Evolutionary conservation across 129 eudicot species (phyloP).

Genomic region (Cynara cardunculus): DNA sequence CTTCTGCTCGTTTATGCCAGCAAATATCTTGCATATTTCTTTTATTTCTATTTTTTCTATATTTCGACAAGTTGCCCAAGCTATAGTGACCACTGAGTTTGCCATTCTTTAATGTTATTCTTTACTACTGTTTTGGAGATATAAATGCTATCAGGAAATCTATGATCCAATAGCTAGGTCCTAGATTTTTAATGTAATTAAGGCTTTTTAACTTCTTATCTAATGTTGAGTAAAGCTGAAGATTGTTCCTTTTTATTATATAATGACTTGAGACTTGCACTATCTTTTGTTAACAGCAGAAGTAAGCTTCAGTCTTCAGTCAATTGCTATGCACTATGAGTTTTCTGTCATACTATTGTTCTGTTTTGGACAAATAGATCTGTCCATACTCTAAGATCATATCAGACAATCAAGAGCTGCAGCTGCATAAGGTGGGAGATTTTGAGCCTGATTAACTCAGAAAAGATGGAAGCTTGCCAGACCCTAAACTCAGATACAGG

Average conservation of each 20-base stretch:
- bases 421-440: conserved; percentile 23
- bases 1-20: background rate
- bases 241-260: background rate
- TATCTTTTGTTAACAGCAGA: conserved; percentile 25
- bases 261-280: conserved; percentile 23
- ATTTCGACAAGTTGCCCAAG: background rate
- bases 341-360: background rate
- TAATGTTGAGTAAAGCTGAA: background rate
- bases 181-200: background rate
- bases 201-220: conserved; percentile 2
- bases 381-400: conserved; percentile 10
- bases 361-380: conserved; percentile 17
- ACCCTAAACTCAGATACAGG: conserved; percentile 27
- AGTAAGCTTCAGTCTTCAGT: conserved; percentile 7
- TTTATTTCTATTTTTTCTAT: background rate
- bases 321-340: conserved; percentile 11
- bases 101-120: background rate
- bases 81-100: background rate
- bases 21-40: background rate
- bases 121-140: background rate
- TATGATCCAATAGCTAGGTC: conserved; percentile 9
- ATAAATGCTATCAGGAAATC: conserved; percentile 9
- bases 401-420: conserved; percentile 13
- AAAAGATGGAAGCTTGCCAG: conserved; percentile 55
- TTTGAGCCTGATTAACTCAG: conserved; percentile 7